Percentiles rank a stretch among this genome's conserved stretches.
phyloP scores from a whole-genome alignment of 2,329 filamentous ascomycete genomes.

The Colletotrichum horii region DNA sequence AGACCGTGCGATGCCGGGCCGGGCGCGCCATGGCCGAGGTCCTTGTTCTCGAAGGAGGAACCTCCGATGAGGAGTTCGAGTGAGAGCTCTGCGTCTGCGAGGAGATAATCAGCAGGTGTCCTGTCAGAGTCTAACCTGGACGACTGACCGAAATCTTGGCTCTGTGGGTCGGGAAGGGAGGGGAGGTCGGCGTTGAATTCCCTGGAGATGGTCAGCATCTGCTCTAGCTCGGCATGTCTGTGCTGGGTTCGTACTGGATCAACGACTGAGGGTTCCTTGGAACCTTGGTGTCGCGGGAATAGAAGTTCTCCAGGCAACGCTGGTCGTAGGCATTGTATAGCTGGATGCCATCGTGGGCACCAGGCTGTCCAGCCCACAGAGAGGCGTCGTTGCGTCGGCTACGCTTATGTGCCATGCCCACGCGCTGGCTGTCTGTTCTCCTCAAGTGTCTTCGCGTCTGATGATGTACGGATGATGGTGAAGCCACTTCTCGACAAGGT shows the following conservation, averaged over 20 bases:
- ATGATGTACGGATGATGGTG: background rate
- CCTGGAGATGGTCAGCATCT: background rate
- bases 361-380: background rate
- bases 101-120: background rate
- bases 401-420: background rate
- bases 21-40: background rate
- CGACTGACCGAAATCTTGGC: background rate
- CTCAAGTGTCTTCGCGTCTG: background rate
- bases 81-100: background rate
- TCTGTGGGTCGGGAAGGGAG: background rate
- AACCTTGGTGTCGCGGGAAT: background rate
- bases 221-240: background rate
- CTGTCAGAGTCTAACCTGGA: background rate
- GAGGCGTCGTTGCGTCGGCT: background rate
- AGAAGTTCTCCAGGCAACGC: background rate
- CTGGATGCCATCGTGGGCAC: background rate
- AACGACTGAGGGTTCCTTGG: background rate
- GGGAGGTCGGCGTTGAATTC: slow-evolving; percentile 1
- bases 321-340: background rate
- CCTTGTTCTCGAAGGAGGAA: background rate
- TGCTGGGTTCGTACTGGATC: background rate
- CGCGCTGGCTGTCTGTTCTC: background rate
- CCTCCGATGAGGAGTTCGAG: background rate
- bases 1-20: background rate
- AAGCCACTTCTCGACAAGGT: background rate